Conservation (phyloP, 345 rosid species). For the Rhodamnia argentea region DNA sequence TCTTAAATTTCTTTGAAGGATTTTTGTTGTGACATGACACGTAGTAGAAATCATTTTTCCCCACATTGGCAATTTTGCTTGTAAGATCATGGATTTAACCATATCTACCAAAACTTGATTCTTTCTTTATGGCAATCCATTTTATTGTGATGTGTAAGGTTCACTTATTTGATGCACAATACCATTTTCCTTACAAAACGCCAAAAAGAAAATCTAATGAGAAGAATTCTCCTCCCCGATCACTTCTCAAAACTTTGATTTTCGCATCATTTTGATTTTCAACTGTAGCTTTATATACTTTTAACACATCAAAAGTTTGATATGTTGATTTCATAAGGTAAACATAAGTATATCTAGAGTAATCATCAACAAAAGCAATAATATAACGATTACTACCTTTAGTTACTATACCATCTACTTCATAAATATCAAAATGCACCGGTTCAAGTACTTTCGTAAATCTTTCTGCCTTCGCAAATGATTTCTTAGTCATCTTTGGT, state of each 20-base stretch:
- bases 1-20: neutral
- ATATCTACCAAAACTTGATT: neutral
- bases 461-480: neutral
- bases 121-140: neutral
- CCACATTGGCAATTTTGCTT: neutral
- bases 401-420: neutral
- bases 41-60: neutral
- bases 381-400: neutral
- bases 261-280: neutral
- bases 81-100: neutral
- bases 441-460: neutral
- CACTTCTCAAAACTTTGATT: neutral
- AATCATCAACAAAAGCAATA: neutral
- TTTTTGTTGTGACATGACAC: neutral
- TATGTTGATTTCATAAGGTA: neutral
- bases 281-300: neutral
- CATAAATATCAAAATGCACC: neutral
- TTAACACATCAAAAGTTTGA: neutral
- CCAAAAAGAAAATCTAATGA: neutral
- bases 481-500: neutral
- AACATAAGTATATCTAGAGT: neutral
- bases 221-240: neutral
- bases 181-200: neutral
- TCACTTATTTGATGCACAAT: neutral
- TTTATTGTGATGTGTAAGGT: neutral